phyloP scores from a whole-genome alignment of 202 grass and related monocot species.

The Brachypodium distachyon region DNA sequence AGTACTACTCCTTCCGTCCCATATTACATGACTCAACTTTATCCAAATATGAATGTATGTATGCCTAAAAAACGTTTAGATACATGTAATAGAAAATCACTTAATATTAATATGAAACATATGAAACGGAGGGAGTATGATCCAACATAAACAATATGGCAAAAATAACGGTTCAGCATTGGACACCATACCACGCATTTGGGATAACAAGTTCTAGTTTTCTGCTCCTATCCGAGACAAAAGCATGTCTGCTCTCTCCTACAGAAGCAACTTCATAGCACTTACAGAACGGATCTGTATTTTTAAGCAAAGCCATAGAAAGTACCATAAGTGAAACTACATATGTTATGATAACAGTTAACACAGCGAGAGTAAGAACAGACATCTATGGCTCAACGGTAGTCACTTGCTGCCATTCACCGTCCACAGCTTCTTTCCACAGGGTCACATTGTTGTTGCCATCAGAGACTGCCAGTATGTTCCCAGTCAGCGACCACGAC shows the following conservation, averaged over 20 bases:
- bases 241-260: background rate
- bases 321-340: background rate
- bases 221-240: background rate
- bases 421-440: slow-evolving; percentile 66
- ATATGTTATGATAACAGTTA: background rate
- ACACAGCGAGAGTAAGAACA: background rate
- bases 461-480: slow-evolving; percentile 68
- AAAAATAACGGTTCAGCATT: background rate
- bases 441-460: slow-evolving; percentile 76
- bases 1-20: no score
- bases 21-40: no score
- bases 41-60: no score
- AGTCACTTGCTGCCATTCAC: slow-evolving; percentile 78
- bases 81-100: no score
- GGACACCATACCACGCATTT: background rate
- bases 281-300: background rate
- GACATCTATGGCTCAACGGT: slow-evolving; percentile 54
- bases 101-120: no score
- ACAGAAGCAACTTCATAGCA: background rate
- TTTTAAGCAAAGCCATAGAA: background rate
- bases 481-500: slow-evolving; percentile 71
- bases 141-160: background rate
- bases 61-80: no score
- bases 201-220: background rate
- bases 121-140: no score